Conservation (phyloP, 2,329 filamentous ascomycete genomes). For the Dactylonectria estremocensis region DNA sequence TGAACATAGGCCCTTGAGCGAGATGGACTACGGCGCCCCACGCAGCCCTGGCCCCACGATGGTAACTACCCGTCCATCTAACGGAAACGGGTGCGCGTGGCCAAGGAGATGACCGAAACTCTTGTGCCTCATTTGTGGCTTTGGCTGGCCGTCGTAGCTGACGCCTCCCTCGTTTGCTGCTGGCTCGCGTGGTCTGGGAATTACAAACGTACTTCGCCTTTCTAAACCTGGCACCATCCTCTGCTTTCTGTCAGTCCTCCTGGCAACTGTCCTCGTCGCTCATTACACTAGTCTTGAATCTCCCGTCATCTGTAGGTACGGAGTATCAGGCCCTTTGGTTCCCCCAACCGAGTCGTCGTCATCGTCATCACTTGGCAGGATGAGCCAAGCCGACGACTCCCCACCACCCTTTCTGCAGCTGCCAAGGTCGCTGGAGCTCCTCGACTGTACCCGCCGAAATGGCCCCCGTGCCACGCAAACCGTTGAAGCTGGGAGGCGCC, state of each 20-base stretch:
- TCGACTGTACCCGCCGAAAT: conserved; percentile 18
- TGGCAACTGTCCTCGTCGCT: conserved; percentile 12
- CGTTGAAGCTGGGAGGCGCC: conserved; percentile 30
- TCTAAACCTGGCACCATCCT: background rate
- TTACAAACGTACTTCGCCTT: background rate
- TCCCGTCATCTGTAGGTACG: conserved; percentile 19
- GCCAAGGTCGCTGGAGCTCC: background rate
- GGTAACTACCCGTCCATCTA: conserved; percentile 31
- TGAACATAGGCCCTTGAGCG: conserved; percentile 7
- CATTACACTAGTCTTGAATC: conserved; percentile 12
- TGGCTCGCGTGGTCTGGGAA: background rate
- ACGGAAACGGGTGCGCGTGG: conserved; percentile 31
- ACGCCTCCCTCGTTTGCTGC: background rate
- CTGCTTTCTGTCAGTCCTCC: background rate
- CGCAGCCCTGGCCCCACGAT: conserved; percentile 28
- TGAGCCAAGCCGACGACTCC: conserved; percentile 21
- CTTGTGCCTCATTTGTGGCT: conserved; percentile 23
- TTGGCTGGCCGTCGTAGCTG: conserved; percentile 11
- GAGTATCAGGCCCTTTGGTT: background rate
- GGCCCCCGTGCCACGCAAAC: conserved; percentile 25
- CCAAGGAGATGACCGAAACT: conserved; percentile 26
- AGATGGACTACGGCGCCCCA: conserved; percentile 29
- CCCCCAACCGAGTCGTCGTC: conserved; percentile 26
- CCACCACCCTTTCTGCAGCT: conserved; percentile 23
- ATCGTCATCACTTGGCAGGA: conserved; percentile 28